Evolutionary conservation across 23 red algal species (phyloP).

Genomic region (Chondrus crispus): DNA sequence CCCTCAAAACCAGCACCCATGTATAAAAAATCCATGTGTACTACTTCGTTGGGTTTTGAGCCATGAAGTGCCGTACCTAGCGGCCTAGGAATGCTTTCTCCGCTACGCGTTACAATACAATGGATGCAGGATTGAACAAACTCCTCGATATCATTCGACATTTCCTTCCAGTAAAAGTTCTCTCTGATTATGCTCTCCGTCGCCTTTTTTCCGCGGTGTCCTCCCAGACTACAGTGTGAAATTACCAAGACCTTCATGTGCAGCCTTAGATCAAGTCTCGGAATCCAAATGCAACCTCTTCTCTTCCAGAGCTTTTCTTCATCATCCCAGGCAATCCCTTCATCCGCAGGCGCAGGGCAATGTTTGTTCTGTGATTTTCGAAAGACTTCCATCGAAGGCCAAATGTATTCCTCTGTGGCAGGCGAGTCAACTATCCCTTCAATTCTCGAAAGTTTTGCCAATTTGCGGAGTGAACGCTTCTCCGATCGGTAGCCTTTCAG

Average conservation of each 20-base stretch:
- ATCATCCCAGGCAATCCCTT: too few relatives aligned
- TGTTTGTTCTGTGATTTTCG: not conserved
- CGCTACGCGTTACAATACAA: not conserved
- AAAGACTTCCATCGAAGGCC: not conserved
- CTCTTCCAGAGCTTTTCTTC: not conserved
- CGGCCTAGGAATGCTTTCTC: not conserved
- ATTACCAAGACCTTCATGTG: not conserved
- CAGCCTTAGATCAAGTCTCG: not conserved
- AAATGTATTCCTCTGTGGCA: not conserved
- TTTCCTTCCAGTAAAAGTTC: slow-evolving; percentile 4
- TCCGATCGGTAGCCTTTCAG: not conserved
- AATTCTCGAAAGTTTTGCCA: not conserved
- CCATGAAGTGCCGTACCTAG: slow-evolving; percentile 16
- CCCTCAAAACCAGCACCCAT: not conserved
- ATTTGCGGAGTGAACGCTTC: not conserved
- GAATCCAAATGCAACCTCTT: slow-evolving; percentile 5
- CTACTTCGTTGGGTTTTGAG: not conserved
- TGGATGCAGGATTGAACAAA: slow-evolving; percentile 7
- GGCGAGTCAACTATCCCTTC: not conserved
- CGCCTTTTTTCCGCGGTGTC: slow-evolving; percentile 19
- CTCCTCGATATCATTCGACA: not conserved
- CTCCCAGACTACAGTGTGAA: not conserved
- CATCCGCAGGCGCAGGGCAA: not conserved
- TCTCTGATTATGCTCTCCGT: not conserved
- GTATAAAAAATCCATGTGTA: slow-evolving; percentile 33